Percentiles rank a stretch among this genome's conserved stretches.
Evolutionary conservation across 2,329 filamentous ascomycete species (phyloP).

Genomic region (Raffaelea ambrosiae): DNA sequence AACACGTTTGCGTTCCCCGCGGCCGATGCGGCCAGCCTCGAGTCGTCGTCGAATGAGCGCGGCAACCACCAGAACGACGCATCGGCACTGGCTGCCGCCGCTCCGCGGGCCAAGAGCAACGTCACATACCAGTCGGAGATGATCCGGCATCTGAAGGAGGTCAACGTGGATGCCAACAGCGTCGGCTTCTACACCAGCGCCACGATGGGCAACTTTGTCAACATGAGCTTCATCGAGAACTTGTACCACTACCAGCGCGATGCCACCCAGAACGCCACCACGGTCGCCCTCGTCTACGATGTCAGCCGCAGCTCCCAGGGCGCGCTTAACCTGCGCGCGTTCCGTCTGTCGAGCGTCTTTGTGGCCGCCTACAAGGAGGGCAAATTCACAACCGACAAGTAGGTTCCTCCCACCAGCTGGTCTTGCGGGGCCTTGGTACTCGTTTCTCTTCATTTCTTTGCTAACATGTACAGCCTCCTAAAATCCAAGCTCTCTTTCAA

Average conservation of each 20-base stretch:
- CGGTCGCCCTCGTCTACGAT: slow-evolving; percentile 86
- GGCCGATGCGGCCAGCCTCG: slow-evolving; percentile 59
- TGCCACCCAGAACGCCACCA: slow-evolving; percentile 81
- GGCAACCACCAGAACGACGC: slow-evolving; percentile 63
- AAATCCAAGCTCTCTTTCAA: slow-evolving; percentile 91
- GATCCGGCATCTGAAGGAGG: slow-evolving; percentile 92
- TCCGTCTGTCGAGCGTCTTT: slow-evolving; percentile 79
- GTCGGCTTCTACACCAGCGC: slow-evolving; percentile 98
- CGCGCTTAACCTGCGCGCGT: slow-evolving; percentile 79
- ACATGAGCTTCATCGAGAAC: slow-evolving; percentile 92
- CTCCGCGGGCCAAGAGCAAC: slow-evolving; percentile 87
- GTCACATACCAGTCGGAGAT: slow-evolving; percentile 87
- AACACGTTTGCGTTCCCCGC: slow-evolving; percentile 93
- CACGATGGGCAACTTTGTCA: slow-evolving; percentile 98
- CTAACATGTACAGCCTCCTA: slow-evolving; percentile 58
- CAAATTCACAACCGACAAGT: slow-evolving; percentile 97
- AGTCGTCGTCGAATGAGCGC: slow-evolving; percentile 23
- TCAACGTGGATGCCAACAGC: slow-evolving; percentile 97
- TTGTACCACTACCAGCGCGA: slow-evolving; percentile 96
- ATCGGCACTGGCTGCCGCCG: slow-evolving; percentile 71
- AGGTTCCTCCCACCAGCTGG: slow-evolving; percentile 24
- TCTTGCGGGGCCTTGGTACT: slow-evolving; percentile 15
- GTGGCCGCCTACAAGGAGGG: slow-evolving; percentile 90
- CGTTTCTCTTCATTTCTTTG: background rate
- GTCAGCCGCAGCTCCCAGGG: slow-evolving; percentile 93